Evolutionary conservation across 2,329 filamentous ascomycete genomes (phyloP).

Genomic region (Botrytis cinerea): DNA sequence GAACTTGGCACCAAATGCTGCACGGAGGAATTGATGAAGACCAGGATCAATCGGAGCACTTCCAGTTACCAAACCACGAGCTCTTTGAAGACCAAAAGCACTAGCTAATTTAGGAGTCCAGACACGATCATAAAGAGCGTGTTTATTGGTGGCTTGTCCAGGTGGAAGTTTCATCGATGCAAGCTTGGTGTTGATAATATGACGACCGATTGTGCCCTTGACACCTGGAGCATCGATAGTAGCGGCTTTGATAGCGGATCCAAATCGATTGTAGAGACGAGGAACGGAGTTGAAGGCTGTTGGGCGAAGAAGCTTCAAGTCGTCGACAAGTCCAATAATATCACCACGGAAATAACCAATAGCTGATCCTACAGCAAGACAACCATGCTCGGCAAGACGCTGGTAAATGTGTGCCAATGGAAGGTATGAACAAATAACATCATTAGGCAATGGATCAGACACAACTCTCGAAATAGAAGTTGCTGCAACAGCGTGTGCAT

Average conservation of each 20-base stretch:
- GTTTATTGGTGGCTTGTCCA: conserved; percentile 75
- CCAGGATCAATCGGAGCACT: conserved; percentile 88
- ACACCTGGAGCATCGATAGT: conserved; percentile 79
- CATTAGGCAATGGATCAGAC: conserved; percentile 51
- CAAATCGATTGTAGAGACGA: conserved; percentile 88
- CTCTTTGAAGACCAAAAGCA: conserved; percentile 78
- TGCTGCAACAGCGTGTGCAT: conserved; percentile 76
- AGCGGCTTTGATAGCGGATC: conserved; percentile 74
- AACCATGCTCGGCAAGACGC: conserved; percentile 76
- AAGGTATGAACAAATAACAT: conserved; percentile 81
- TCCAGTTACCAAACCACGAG: conserved; percentile 76
- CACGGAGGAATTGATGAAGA: conserved; percentile 84
- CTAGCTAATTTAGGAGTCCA: conserved; percentile 86
- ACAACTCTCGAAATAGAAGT: conserved; percentile 61
- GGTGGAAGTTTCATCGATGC: conserved; percentile 71
- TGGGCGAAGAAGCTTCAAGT: conserved; percentile 83
- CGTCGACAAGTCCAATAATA: conserved; percentile 81
- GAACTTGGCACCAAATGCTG: conserved; percentile 77
- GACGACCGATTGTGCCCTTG: conserved; percentile 77
- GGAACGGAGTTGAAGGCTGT: conserved; percentile 87
- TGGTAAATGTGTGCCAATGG: conserved; percentile 94
- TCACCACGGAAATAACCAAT: conserved; percentile 96
- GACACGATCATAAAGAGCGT: conserved; percentile 79
- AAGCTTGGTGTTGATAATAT: conserved; percentile 77
- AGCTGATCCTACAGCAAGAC: conserved; percentile 68